Evolutionary conservation across 495 filamentous ascomycete species (phyloP), one percentile per base, ranked within the genome.

Genomic region (Penicillium subrubescens): DNA sequence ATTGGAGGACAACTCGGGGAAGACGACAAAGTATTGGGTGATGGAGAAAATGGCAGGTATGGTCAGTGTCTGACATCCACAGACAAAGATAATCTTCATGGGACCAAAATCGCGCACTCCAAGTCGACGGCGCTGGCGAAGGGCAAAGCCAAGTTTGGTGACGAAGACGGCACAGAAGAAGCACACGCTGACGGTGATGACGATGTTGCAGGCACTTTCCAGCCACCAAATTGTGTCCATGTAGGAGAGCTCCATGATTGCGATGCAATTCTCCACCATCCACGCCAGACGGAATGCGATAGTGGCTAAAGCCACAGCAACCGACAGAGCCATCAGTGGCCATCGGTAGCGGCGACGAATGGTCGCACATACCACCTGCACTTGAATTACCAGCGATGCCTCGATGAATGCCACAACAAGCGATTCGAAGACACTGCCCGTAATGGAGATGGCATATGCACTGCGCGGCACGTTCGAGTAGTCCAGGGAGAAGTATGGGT

Each of bases 41-140:
- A 86, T 82, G 2, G 87, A 86, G 73, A 96, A 92, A 64, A 93
- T 71, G 21, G 89, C 92, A 88, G 93, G 93, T 57, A 95, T 79
- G 34, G 93, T 70, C 83, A 97, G 84, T 21, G 90, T 92, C 75
- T 92, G 90, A 62, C 86, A 89, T 52, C 89, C 87, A 84, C 92
- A 89, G 63, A 90, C 82, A 70, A 90, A 90, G 62, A 93, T 85
- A 59, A 89, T 83, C 67, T 88, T 86, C 81, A 92, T 87, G 0
- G 88, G 85, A 2, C 87, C 87, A 69, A 89, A 89, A 23, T 86
- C 82, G 39, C 72, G 75, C 52, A 90, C 67, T 0, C 88, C 86
- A 23, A 92, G 76, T 58, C 76, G 78, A 54, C 74, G 80, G 17
- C 91, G 84, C 46, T 84, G 77, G 2, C 70, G 68, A 27, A 92